These are phyloP conservation scores for Penicillium coprophilum DNA, from an alignment of 495 filamentous ascomycete genomes.

Conservation along the genomic window DNA sequence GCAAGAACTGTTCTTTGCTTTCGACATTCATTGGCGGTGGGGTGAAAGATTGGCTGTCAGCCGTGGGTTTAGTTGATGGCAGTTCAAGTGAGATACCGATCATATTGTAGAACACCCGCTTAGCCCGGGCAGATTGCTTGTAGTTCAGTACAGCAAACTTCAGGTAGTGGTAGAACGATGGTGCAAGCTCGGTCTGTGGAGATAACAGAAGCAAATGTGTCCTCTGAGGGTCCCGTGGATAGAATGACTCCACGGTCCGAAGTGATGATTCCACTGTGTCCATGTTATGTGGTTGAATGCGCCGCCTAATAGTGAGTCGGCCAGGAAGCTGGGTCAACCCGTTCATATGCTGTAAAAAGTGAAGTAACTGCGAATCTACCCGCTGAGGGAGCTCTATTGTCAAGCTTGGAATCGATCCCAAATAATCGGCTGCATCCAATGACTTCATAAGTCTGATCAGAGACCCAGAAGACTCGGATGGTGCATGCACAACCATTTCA, in stretches of 20 bases:
- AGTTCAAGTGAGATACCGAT: slow-evolving; percentile 76
- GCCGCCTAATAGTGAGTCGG: slow-evolving; percentile 66
- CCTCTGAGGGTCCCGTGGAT: slow-evolving; percentile 57
- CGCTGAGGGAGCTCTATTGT: slow-evolving; percentile 76
- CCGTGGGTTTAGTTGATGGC: slow-evolving; percentile 56
- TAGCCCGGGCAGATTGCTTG: slow-evolving; percentile 57
- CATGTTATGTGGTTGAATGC: slow-evolving; percentile 56
- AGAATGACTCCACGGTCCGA: slow-evolving; percentile 78
- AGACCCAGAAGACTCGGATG: slow-evolving; percentile 64
- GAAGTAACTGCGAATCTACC: slow-evolving; percentile 59
- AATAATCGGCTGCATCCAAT: slow-evolving; percentile 70
- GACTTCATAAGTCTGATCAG: slow-evolving; percentile 72
- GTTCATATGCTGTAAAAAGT: slow-evolving; percentile 58
- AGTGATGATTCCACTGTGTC: slow-evolving; percentile 62
- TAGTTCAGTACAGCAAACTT: slow-evolving; percentile 73
- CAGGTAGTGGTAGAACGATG: slow-evolving; percentile 77
- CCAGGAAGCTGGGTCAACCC: slow-evolving; percentile 59
- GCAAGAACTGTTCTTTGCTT: slow-evolving; percentile 27
- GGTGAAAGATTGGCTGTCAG: slow-evolving; percentile 52
- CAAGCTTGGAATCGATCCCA: slow-evolving; percentile 63
- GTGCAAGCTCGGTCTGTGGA: slow-evolving; percentile 70
- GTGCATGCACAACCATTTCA: slow-evolving; percentile 77
- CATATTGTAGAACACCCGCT: slow-evolving; percentile 50
- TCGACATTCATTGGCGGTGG: slow-evolving; percentile 41
- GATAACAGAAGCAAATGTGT: slow-evolving; percentile 78